Evolutionary conservation across 2,329 filamentous ascomycete genomes (phyloP).

Genomic region (Allantophomopsis cytisporea): DNA sequence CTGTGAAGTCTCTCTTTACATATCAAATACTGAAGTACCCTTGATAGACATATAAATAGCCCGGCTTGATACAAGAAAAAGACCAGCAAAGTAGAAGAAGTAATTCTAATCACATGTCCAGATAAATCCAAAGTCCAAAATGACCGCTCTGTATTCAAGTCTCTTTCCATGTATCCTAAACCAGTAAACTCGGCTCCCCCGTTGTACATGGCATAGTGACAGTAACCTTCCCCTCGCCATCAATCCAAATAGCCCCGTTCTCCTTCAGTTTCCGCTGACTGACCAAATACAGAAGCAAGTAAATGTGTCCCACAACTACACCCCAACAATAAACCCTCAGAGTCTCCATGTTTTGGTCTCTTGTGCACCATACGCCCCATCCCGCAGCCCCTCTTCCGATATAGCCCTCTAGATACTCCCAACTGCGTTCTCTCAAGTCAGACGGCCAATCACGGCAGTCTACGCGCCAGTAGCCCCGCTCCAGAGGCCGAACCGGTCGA

Average conservation of each 20-base stretch:
- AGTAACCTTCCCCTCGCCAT: constrained; percentile 41
- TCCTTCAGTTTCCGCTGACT: constrained; percentile 48
- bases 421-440: constrained; percentile 35
- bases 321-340: constrained; percentile 71
- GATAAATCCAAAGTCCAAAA: no score
- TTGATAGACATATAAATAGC: no score
- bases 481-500: constrained; percentile 39
- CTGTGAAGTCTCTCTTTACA: no score
- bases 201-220: constrained; percentile 29
- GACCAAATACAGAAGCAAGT: constrained; percentile 60
- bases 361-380: constrained; percentile 51
- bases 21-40: no score
- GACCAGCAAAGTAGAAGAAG: no score
- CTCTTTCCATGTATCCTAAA: no score
- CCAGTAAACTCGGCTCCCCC: no score
- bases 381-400: constrained; percentile 45
- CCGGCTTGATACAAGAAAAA: no score
- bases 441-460: constrained; percentile 39
- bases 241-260: constrained; percentile 52
- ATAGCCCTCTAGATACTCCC: constrained; percentile 47
- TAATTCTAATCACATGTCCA: no score
- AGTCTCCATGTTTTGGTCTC: constrained; percentile 18
- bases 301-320: constrained; percentile 56
- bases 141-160: no score
- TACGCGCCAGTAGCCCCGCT: constrained; percentile 70